Conservation (phyloP, 441 rosid genomes). For the Gossypium trilobum region DNA sequence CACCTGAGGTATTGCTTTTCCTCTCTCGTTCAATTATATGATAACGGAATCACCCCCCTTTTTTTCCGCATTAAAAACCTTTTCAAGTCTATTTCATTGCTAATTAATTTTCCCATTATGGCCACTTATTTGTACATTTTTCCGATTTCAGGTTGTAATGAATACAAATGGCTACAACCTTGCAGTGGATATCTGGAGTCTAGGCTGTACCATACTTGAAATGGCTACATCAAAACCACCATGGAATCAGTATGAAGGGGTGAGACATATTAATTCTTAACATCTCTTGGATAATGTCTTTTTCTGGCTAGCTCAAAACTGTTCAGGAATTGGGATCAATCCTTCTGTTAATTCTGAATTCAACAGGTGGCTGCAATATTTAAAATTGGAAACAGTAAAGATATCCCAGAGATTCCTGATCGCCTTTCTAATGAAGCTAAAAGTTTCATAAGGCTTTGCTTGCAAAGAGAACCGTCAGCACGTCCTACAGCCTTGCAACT, state of each 20-base stretch:
- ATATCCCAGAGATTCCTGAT: constrained; percentile 79
- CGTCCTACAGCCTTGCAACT: constrained; percentile 72
- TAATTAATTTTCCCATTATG: neutral
- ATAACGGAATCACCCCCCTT: neutral
- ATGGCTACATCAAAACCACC: constrained; percentile 95
- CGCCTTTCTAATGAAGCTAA: constrained; percentile 75
- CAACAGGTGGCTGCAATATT: constrained; percentile 92
- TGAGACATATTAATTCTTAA: constrained; percentile 24
- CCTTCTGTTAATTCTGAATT: constrained; percentile 16
- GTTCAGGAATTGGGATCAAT: neutral
- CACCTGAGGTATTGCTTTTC: constrained; percentile 73
- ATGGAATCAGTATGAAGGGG: constrained; percentile 94
- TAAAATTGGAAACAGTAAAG: constrained; percentile 91
- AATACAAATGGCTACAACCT: constrained; percentile 73
- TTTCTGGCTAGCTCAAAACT: constrained; percentile 8
- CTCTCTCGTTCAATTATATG: neutral
- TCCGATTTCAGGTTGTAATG: constrained; percentile 69
- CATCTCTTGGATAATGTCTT: neutral
- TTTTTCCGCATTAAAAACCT: neutral
- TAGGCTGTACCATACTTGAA: constrained; percentile 91
- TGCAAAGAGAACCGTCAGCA: constrained; percentile 76
- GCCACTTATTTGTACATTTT: constrained; percentile 13
- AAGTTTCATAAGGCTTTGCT: constrained; percentile 61
- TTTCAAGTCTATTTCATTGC: neutral
- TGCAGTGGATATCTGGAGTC: constrained; percentile 88